Percentiles rank a stretch among this genome's conserved stretches.
phyloP scores from a whole-genome alignment of 768 basidiomycete species.

The Amanita rimosa region DNA sequence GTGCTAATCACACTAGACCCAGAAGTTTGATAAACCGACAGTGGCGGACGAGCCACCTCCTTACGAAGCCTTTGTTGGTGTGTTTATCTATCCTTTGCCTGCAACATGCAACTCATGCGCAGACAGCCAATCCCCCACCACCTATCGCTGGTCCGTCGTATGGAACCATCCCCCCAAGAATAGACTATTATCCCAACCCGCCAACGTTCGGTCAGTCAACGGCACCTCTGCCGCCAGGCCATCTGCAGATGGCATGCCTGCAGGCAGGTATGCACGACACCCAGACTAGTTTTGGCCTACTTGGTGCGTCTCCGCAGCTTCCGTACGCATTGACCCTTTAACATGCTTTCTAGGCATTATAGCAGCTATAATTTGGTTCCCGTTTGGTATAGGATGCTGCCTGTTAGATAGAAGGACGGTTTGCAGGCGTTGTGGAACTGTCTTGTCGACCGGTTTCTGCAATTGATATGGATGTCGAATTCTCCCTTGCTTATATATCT shows the following conservation, averaged over 20 bases:
- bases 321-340: neutral
- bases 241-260: slow-evolving; percentile 81
- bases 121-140: neutral
- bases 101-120: neutral
- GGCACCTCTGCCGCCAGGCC: slow-evolving; percentile 61
- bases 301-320: slow-evolving; percentile 36
- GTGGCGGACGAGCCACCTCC: neutral
- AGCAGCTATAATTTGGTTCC: slow-evolving; percentile 84
- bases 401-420: slow-evolving; percentile 61
- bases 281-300: slow-evolving; percentile 53
- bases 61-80: neutral
- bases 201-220: slow-evolving; percentile 42
- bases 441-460: slow-evolving; percentile 36
- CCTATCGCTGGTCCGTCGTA: slow-evolving; percentile 11
- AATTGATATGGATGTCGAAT: slow-evolving; percentile 3
- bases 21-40: neutral
- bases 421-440: slow-evolving; percentile 41
- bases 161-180: slow-evolving; percentile 28
- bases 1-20: neutral
- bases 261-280: slow-evolving; percentile 61
- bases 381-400: slow-evolving; percentile 69
- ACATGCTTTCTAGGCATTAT: slow-evolving; percentile 42
- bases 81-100: neutral
- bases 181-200: slow-evolving; percentile 65
- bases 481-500: too few relatives aligned